These are phyloP conservation scores for Astrephomene gubernaculifera DNA, from an alignment of 139 green algal species.

Conservation along the genomic window DNA sequence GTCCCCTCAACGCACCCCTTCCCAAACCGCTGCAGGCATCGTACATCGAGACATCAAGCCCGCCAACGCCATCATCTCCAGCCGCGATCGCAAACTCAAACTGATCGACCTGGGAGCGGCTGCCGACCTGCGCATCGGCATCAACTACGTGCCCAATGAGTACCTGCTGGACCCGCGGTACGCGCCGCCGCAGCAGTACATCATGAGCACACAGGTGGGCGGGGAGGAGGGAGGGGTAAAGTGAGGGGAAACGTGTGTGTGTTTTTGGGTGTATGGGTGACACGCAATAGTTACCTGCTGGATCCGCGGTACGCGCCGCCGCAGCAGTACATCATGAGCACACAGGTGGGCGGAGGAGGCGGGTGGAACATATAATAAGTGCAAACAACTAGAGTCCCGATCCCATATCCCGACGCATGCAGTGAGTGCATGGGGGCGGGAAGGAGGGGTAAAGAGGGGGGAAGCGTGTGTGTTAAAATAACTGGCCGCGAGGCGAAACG, in stretches of 20 bases:
- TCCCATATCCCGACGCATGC: too few species aligned
- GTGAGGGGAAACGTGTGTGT: too few species aligned
- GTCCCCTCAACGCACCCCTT: too few species aligned
- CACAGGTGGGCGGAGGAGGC: conserved; percentile 35
- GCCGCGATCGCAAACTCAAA: conserved; percentile 75
- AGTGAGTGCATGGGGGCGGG: too few species aligned
- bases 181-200: conserved; percentile 93
- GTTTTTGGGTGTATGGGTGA: too few species aligned
- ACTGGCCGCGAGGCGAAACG: too few species aligned
- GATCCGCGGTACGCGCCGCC: conserved; percentile 92
- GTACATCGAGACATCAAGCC: conserved; percentile 96
- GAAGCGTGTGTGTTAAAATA: too few species aligned
- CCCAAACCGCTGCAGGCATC: conserved; percentile 71
- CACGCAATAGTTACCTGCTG: conserved; percentile 93
- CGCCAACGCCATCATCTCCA: conserved; percentile 88
- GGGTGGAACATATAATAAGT: too few species aligned
- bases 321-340: conserved; percentile 95
- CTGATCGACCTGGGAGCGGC: conserved; percentile 94
- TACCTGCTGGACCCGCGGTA: conserved; percentile 94
- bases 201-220: conserved; percentile 79
- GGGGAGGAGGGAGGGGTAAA: too few species aligned
- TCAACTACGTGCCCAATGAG: conserved; percentile 96
- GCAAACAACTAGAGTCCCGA: too few species aligned
- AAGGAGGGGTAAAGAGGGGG: too few species aligned
- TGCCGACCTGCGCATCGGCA: conserved; percentile 87